A percentile compares a stretch with the other conserved stretches of the same genome.
These are phyloP conservation scores for Saccharomyces kudriavzevii DNA, from an alignment of 805 yeast species.

Conservation along the genomic window DNA sequence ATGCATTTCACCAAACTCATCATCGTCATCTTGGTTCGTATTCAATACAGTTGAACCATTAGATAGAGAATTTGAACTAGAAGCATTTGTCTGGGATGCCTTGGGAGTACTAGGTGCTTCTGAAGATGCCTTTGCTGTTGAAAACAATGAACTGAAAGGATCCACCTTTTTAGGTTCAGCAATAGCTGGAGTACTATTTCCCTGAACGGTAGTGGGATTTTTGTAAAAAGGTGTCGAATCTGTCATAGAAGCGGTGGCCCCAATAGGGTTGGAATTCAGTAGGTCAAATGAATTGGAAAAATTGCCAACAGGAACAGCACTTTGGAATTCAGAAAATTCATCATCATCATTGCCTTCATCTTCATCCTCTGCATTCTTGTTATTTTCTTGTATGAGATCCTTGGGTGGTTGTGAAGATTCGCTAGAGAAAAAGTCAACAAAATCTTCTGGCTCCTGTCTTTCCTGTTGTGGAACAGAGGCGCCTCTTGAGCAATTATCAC, in stretches of 20 bases:
- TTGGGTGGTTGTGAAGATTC: constrained; percentile 26
- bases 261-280: constrained; percentile 21
- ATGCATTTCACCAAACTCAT: constrained; percentile 29
- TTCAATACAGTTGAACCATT: not conserved
- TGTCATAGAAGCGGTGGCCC: constrained; percentile 15
- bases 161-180: constrained; percentile 42
- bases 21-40: constrained; percentile 19
- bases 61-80: constrained; percentile 1
- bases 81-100: constrained; percentile 3
- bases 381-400: constrained; percentile 6
- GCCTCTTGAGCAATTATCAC: not conserved
- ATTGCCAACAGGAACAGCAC: constrained; percentile 44
- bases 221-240: constrained; percentile 7
- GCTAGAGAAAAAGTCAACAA: constrained; percentile 37
- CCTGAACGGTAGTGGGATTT: not conserved
- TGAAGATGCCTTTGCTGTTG: constrained; percentile 48
- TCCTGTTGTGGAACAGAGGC: not conserved
- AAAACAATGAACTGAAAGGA: constrained; percentile 65
- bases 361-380: constrained; percentile 18
- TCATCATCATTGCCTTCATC: constrained; percentile 58
- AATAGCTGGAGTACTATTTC: constrained; percentile 28
- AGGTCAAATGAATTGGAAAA: constrained; percentile 30
- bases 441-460: not conserved
- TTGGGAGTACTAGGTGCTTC: constrained; percentile 13
- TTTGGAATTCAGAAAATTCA: constrained; percentile 76